A percentile compares a stretch with the other conserved stretches of the same genome.
These are phyloP conservation scores for Galerina marginata DNA, from an alignment of 768 basidiomycete genomes.

Conservation along the genomic window DNA sequence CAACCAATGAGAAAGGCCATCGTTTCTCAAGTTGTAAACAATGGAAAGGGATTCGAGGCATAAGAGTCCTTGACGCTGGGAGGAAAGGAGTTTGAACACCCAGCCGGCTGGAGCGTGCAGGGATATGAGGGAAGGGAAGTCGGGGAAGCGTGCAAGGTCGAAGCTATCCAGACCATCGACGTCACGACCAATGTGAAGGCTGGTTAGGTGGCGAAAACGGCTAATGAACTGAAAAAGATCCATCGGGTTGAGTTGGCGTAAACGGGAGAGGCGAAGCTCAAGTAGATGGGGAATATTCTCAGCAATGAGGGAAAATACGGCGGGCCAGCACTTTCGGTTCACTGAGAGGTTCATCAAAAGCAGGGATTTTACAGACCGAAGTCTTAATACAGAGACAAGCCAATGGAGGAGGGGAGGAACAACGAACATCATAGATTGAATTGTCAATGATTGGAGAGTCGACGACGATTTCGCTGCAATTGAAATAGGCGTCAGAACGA, in stretches of 20 bases:
- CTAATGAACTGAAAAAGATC: constrained; percentile 25
- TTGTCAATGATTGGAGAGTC: constrained; percentile 17
- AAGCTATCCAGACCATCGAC: constrained; percentile 23
- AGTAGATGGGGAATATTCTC: constrained; percentile 18
- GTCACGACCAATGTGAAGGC: constrained; percentile 20
- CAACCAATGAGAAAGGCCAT: constrained; percentile 28
- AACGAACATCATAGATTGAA: constrained; percentile 29
- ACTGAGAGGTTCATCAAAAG: constrained; percentile 23
- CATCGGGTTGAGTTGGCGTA: constrained; percentile 22
- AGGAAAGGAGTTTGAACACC: constrained; percentile 27
- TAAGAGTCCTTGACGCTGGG: constrained; percentile 22
- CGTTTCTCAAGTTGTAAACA: constrained; percentile 25
- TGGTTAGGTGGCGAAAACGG: constrained; percentile 17
- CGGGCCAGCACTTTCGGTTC: constrained; percentile 28
- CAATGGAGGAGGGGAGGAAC: constrained; percentile 31
- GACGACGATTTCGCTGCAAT: constrained; percentile 10
- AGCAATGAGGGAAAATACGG: constrained; percentile 24
- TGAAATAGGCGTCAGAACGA: constrained; percentile 21
- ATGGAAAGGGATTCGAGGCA: constrained; percentile 25
- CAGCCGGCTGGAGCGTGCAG: constrained; percentile 27
- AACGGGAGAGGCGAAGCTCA: constrained; percentile 20
- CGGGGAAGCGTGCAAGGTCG: constrained; percentile 24
- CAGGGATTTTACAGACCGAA: constrained; percentile 17
- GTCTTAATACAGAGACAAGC: constrained; percentile 24
- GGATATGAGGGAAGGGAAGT: constrained; percentile 23